Conservation (phyloP, 352 stramenopile species). For the Thraustochytrium striatum region DNA sequence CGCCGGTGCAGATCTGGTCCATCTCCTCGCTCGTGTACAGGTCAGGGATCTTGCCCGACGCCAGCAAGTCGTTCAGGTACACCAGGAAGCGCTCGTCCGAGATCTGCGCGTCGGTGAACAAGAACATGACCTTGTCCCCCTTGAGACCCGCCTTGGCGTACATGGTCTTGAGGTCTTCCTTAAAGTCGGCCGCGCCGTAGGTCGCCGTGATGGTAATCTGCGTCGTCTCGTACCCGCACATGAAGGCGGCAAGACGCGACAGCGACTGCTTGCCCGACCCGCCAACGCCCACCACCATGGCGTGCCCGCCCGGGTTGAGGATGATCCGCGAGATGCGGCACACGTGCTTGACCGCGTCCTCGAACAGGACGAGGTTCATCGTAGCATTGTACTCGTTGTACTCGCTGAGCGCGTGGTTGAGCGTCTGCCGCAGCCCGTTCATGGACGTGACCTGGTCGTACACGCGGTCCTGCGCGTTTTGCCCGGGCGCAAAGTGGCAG, state of each 20-base stretch:
- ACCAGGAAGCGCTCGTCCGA: conserved; percentile 94
- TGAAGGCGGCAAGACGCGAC: conserved; percentile 81
- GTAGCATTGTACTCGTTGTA: conserved; percentile 94
- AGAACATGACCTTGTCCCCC: conserved; percentile 87
- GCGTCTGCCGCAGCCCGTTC: conserved; percentile 75
- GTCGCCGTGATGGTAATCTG: conserved; percentile 90
- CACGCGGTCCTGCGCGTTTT: conserved; percentile 76
- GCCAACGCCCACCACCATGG: conserved; percentile 86
- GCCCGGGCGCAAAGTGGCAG: conserved; percentile 81
- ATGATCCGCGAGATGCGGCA: conserved; percentile 89
- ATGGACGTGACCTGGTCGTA: conserved; percentile 89
- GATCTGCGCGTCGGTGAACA: conserved; percentile 90
- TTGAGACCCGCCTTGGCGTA: conserved; percentile 80
- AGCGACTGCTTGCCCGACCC: conserved; percentile 88
- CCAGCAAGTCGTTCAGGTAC: conserved; percentile 89
- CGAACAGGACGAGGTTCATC: conserved; percentile 93
- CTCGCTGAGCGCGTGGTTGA: conserved; percentile 80
- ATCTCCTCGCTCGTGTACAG: conserved; percentile 88
- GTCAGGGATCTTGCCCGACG: conserved; percentile 82
- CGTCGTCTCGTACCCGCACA: conserved; percentile 80
- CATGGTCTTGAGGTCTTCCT: conserved; percentile 90
- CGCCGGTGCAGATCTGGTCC: conserved; percentile 84
- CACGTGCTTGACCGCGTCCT: conserved; percentile 92
- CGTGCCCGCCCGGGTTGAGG: conserved; percentile 77
- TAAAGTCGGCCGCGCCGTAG: conserved; percentile 91